Percentiles rank a stretch among this genome's conserved stretches.
These are phyloP conservation scores for Lagenidium giganteum DNA, from an alignment of 352 stramenopile species.

Conservation along the genomic window DNA sequence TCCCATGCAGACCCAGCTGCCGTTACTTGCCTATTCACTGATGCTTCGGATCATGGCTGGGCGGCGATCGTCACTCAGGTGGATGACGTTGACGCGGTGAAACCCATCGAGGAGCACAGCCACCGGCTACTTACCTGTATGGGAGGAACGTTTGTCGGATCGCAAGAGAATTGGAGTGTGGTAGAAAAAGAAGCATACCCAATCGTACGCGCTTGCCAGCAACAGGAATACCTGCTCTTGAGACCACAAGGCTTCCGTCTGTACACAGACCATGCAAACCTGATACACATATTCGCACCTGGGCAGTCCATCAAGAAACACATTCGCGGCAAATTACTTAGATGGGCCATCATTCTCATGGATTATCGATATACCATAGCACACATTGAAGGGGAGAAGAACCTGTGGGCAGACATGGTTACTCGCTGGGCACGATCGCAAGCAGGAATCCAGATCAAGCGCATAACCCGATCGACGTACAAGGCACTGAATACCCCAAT, in stretches of 20 bases:
- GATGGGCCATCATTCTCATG: slow-evolving; percentile 3
- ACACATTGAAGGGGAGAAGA: not conserved
- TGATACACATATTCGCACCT: slow-evolving; percentile 4
- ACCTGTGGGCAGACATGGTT: not conserved
- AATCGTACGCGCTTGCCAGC: slow-evolving; percentile 10
- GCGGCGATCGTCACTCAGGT: slow-evolving; percentile 15
- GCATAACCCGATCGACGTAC: no score
- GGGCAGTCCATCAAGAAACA: slow-evolving; percentile 1
- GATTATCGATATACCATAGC: not conserved
- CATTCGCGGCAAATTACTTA: not conserved
- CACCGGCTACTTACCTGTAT: slow-evolving; percentile 10
- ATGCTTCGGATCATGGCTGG: slow-evolving; percentile 16
- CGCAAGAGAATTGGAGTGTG: slow-evolving; percentile 12
- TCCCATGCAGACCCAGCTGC: not conserved
- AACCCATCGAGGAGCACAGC: slow-evolving; percentile 5
- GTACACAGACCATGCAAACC: slow-evolving; percentile 9
- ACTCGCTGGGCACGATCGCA: slow-evolving; percentile 1
- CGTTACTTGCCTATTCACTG: slow-evolving; percentile 8
- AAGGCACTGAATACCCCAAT: no score
- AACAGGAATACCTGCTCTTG: slow-evolving; percentile 10
- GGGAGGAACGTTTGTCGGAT: slow-evolving; percentile 10
- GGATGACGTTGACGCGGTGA: not conserved
- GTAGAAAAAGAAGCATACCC: slow-evolving; percentile 17
- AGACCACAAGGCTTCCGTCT: slow-evolving; percentile 8
- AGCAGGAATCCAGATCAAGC: no score